Evolutionary conservation across 441 rosid genomes (phyloP).

Genomic region (Croton laevigatus): DNA sequence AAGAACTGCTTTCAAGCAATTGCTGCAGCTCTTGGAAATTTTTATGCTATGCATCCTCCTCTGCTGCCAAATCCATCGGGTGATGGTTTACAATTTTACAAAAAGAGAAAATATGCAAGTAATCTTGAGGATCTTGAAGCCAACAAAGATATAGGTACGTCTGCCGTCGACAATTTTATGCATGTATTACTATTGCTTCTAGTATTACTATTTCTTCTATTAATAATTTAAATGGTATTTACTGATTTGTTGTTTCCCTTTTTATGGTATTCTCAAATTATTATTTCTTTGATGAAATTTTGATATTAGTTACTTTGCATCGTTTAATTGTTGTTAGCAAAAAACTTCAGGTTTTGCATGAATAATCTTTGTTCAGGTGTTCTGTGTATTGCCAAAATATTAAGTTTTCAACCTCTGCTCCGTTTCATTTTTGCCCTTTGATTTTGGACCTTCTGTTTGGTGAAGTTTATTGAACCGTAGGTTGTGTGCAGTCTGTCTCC

Average conservation of each 20-base stretch:
- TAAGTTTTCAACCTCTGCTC: background rate
- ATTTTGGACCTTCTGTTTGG: background rate
- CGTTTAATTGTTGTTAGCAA: conserved; percentile 1
- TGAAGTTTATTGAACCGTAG: background rate
- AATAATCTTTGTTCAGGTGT: background rate
- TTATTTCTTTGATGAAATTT: background rate
- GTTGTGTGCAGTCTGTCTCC: background rate
- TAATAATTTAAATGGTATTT: background rate
- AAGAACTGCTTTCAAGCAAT: conserved; percentile 76
- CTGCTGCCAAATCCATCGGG: conserved; percentile 83
- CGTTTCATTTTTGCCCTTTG: background rate
- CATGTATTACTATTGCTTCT: background rate
- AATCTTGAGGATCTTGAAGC: conserved; percentile 34
- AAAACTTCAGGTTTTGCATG: background rate
- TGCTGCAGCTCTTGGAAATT: conserved; percentile 86
- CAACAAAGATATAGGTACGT: conserved; percentile 38
- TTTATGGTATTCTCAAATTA: background rate
- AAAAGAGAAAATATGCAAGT: conserved; percentile 33
- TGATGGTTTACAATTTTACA: conserved; percentile 62
- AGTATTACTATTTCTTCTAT: too few species aligned
- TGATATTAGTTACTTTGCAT: background rate
- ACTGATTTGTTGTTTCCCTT: background rate
- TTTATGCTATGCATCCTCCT: conserved; percentile 91
- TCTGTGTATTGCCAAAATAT: background rate
- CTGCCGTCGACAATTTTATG: conserved; percentile 11